Base-by-base conservation (phyloP, 257 asterid genomes). In the Apocynum venetum region DNA sequence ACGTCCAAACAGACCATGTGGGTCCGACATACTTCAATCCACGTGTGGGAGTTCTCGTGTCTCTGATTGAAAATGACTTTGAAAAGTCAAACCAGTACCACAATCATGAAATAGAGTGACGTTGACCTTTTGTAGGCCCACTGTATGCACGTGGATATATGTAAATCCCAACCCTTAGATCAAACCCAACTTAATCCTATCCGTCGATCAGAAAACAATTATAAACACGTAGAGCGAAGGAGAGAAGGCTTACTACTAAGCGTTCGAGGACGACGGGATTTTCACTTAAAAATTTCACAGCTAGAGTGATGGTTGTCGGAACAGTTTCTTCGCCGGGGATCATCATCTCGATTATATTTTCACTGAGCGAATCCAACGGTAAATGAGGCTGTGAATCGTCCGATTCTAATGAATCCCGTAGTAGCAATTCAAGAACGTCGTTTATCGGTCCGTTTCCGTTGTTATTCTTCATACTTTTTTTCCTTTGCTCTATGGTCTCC, bases 281-380 rank as follows among this genome's bases (percentile, higher is more conserved):
- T 84, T 96, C 97, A 20, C 85, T 73, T 8, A 96, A 87, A 67
- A 85, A 96, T 80, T 96, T 96, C 74, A 96, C 90, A 4, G 97
- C 97, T 13, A 96, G 79, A 8, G 99, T 93, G 86, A 91, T 88
- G 51, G 97, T 86, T 3, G 92, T 93, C 0, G 99, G 99, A 64
- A 96, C 91, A 0, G 97, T 90, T 89, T 93, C 98, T 76, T 91
- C 97, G 1, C 99, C 98, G 0, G 99, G 98, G 72, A 93, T 90
- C 98, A 96, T 96, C 97, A 96, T 88, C 85, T 91, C 99, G 49
- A 96, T 80, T 31, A 96, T 83, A 84, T 96, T 96, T 8, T 86
- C 91, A 52, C 90, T 83, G 76, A 93, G 85, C 57, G 87, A 85
- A 82, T 96, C 95, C 44, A 81, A 69, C 66, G 96, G 86, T 74